These are phyloP conservation scores for Trichothecium sympodiale DNA, from an alignment of 2,329 filamentous ascomycete species.

Conservation along the genomic window DNA sequence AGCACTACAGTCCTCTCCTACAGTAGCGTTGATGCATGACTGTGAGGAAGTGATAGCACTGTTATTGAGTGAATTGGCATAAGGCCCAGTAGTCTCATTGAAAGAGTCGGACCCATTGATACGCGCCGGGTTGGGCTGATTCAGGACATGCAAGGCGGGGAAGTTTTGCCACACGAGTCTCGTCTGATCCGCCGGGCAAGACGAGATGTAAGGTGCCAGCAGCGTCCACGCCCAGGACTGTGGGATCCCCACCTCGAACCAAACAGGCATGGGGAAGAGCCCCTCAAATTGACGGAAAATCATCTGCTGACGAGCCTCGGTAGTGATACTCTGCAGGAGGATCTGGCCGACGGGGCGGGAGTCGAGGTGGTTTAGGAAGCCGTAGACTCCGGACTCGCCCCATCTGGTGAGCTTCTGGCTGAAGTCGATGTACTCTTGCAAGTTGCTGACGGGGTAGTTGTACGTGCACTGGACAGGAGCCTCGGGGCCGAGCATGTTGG, in stretches of 20 bases:
- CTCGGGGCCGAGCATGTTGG: constrained; percentile 62
- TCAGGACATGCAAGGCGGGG: constrained; percentile 58
- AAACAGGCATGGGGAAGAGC: constrained; percentile 70
- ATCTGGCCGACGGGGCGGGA: constrained; percentile 63
- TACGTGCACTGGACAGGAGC: constrained; percentile 70
- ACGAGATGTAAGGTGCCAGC: constrained; percentile 69
- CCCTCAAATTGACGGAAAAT: constrained; percentile 76
- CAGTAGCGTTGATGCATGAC: constrained; percentile 46
- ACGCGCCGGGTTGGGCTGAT: constrained; percentile 66
- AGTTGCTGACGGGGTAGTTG: constrained; percentile 66
- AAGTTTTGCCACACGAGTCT: constrained; percentile 79
- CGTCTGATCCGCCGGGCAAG: constrained; percentile 62
- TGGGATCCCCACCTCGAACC: constrained; percentile 69
- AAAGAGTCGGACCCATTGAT: constrained; percentile 49
- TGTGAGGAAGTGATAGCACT: constrained; percentile 30
- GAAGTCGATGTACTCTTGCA: constrained; percentile 73
- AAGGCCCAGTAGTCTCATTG: constrained; percentile 54
- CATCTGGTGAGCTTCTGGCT: constrained; percentile 75
- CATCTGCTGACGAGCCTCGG: constrained; percentile 73
- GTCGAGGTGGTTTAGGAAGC: constrained; percentile 69
- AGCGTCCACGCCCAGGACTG: constrained; percentile 81
- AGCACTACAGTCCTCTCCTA: constrained; percentile 47
- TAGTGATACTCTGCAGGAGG: constrained; percentile 64
- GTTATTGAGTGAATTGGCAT: constrained; percentile 42
- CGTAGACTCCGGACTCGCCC: constrained; percentile 71